Conservation (phyloP, 1,284 basidiomycete genomes). For the Pascua sp. region DNA sequence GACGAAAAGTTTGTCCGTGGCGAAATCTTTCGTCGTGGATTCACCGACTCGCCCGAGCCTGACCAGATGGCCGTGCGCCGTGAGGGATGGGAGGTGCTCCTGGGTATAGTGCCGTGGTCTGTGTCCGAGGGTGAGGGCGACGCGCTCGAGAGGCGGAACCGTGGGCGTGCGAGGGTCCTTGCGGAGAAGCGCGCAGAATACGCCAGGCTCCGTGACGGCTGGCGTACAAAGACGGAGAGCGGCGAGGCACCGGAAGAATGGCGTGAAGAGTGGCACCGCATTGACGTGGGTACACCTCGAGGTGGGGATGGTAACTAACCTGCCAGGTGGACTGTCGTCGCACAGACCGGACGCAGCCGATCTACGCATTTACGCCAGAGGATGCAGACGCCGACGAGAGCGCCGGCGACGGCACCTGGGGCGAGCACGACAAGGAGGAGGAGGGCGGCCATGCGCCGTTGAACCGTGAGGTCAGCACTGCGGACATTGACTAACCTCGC, state of each 20-base stretch:
- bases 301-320: not conserved
- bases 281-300: constrained; percentile 41
- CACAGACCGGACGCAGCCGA: constrained; percentile 86
- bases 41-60: constrained; percentile 64
- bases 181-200: constrained; percentile 66
- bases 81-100: constrained; percentile 85
- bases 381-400: constrained; percentile 30
- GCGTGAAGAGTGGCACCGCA: constrained; percentile 51
- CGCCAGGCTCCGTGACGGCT: constrained; percentile 65
- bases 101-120: constrained; percentile 76
- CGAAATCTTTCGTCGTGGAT: constrained; percentile 54
- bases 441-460: constrained; percentile 74
- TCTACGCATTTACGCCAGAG: constrained; percentile 63
- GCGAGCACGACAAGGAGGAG: constrained; percentile 56
- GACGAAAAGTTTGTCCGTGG: constrained; percentile 42
- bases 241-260: constrained; percentile 42
- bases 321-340: constrained; percentile 89
- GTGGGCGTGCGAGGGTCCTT: constrained; percentile 54
- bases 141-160: constrained; percentile 36
- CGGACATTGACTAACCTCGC: not conserved
- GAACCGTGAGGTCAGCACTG: constrained; percentile 53
- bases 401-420: constrained; percentile 26
- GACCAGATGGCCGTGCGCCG: constrained; percentile 56
- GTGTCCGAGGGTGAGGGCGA: constrained; percentile 13
- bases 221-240: constrained; percentile 55